A percentile compares a stretch with the other conserved stretches of the same genome.
These are phyloP conservation scores for Citrus inodora DNA, from an alignment of 345 rosid species.

Conservation along the genomic window DNA sequence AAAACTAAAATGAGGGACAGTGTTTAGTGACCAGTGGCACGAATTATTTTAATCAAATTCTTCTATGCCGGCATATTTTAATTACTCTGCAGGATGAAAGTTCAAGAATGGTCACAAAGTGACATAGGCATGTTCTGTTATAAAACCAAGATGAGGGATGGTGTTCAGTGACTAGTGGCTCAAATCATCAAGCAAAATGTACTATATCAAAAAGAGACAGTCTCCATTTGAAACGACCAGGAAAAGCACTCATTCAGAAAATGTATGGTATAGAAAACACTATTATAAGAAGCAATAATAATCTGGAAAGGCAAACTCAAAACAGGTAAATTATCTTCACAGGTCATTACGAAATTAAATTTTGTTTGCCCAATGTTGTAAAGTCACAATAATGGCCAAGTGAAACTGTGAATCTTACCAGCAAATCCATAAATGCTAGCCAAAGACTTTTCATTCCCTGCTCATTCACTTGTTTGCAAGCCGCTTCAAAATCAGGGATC, in stretches of 20 bases:
- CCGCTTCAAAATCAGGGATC: not conserved
- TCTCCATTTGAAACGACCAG: not conserved
- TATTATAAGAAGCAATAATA: not conserved
- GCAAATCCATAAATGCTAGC: not conserved
- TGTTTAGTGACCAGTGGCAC: no score
- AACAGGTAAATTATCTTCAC: not conserved
- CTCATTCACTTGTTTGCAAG: not conserved
- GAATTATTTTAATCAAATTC: not conserved
- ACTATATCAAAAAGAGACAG: not conserved
- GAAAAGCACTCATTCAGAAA: not conserved
- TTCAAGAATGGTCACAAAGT: not conserved
- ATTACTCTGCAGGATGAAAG: not conserved
- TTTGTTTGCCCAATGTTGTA: not conserved
- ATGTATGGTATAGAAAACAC: not conserved
- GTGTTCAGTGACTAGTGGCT: not conserved
- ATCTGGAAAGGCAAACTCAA: not conserved
- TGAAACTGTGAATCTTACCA: not conserved
- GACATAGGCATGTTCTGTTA: no score
- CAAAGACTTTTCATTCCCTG: not conserved
- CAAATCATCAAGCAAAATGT: not conserved
- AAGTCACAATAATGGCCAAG: not conserved
- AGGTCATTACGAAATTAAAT: not conserved
- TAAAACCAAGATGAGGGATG: not conserved
- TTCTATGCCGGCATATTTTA: not conserved
- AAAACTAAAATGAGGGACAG: not conserved